Conservation (phyloP, 805 yeast species). For the Barnettozyma salicaria region DNA sequence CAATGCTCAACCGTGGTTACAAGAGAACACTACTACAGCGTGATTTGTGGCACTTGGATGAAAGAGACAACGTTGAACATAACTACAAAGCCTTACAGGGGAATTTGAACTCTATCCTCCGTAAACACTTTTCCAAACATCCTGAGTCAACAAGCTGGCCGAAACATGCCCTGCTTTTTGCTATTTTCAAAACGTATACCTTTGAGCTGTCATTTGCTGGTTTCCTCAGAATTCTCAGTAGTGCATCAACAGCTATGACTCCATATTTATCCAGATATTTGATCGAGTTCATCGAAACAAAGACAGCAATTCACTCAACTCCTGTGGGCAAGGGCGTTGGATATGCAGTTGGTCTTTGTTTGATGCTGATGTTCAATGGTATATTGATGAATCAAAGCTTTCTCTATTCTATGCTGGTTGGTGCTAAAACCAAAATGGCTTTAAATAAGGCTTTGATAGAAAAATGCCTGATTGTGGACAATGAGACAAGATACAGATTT, state of each 20-base stretch:
- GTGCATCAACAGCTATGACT: constrained; percentile 41
- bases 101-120: constrained; percentile 28
- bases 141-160: constrained; percentile 13
- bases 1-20: constrained; percentile 58
- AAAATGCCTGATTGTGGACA: constrained; percentile 55
- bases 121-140: constrained; percentile 12
- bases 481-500: constrained; percentile 47
- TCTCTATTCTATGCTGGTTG: constrained; percentile 49
- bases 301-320: constrained; percentile 33
- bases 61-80: constrained; percentile 33
- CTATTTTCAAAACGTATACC: constrained; percentile 41
- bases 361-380: constrained; percentile 43
- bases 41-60: constrained; percentile 47
- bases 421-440: constrained; percentile 62
- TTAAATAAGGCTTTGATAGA: constrained; percentile 62
- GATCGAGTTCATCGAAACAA: constrained; percentile 43
- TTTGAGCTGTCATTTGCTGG: constrained; percentile 35
- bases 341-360: constrained; percentile 60
- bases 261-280: constrained; percentile 47
- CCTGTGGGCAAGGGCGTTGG: constrained; percentile 58
- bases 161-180: constrained; percentile 29
- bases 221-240: constrained; percentile 36
- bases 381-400: constrained; percentile 56
- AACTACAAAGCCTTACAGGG: constrained; percentile 31
- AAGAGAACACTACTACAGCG: constrained; percentile 58